phyloP scores from a whole-genome alignment of 176 grass and related monocot species.

The Zea luxurians region DNA sequence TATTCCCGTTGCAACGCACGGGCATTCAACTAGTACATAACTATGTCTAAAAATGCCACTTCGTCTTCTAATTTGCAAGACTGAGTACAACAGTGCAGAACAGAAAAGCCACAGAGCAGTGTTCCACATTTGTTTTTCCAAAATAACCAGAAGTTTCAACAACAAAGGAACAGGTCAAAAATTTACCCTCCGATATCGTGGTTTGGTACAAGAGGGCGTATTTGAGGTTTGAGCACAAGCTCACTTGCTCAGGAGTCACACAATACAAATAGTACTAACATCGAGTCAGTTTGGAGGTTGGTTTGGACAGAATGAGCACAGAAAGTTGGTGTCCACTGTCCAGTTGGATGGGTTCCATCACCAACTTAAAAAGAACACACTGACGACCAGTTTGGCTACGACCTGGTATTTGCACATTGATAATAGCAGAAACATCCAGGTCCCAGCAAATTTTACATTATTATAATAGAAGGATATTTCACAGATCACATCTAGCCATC shows the following conservation, averaged over 20 bases:
- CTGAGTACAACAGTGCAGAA: no score
- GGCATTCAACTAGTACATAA: no score
- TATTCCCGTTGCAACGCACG: no score
- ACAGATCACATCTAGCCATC: conserved; percentile 26
- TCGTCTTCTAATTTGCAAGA: no score
- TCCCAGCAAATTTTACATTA: conserved; percentile 20
- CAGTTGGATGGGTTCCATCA: conserved; percentile 7
- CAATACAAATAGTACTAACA: conserved; percentile 11
- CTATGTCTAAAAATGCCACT: no score
- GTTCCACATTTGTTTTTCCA: no score
- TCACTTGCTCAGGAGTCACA: background rate
- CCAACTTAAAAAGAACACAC: background rate
- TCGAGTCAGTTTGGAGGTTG: background rate
- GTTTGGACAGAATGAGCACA: conserved; percentile 19
- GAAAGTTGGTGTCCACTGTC: conserved; percentile 1
- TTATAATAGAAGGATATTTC: conserved; percentile 32
- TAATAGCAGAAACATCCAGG: conserved; percentile 29
- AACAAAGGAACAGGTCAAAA: background rate
- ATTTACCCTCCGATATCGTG: background rate
- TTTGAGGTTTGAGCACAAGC: background rate
- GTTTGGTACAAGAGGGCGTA: background rate
- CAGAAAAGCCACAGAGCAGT: no score
- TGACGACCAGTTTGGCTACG: conserved; percentile 27
- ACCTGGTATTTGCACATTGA: conserved; percentile 38
- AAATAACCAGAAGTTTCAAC: background rate